Evolutionary conservation across 768 basidiomycete species (phyloP).

Genomic region (Agrocybe chaxingu): DNA sequence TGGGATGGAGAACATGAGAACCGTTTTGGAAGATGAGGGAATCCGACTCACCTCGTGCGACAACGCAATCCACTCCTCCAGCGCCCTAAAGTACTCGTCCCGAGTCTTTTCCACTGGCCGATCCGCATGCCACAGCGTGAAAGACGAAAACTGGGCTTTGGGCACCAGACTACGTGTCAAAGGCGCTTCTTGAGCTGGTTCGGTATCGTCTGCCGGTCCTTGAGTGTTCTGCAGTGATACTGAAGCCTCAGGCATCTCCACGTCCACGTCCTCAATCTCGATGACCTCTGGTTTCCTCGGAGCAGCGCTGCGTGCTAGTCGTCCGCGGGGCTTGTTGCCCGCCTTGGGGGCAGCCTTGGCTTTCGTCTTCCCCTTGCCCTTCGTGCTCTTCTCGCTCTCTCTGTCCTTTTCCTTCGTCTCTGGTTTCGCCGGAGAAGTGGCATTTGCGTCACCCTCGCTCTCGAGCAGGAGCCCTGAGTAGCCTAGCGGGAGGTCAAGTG

Average conservation of each 20-base stretch:
- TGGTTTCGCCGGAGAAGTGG: constrained; percentile 6
- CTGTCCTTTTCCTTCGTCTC: constrained; percentile 5
- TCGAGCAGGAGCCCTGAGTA: constrained; percentile 66
- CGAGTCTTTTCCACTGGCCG: constrained; percentile 61
- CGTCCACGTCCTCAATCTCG: constrained; percentile 22
- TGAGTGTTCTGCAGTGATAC: neutral
- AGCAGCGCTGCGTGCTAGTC: constrained; percentile 23
- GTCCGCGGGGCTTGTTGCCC: constrained; percentile 21
- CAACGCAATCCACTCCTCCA: constrained; percentile 70
- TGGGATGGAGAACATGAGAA: constrained; percentile 1
- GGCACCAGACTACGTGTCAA: constrained; percentile 38
- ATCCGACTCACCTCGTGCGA: constrained; percentile 51
- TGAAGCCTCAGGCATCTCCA: constrained; percentile 13
- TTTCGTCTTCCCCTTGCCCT: constrained; percentile 14
- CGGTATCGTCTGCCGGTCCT: neutral
- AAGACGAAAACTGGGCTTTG: constrained; percentile 54
- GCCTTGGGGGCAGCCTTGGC: constrained; percentile 9
- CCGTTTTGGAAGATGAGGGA: neutral
- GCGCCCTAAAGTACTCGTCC: constrained; percentile 68
- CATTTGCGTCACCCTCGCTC: constrained; percentile 17
- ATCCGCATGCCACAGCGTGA: constrained; percentile 79
- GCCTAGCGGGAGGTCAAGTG: constrained; percentile 58
- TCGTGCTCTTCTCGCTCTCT: constrained; percentile 8
- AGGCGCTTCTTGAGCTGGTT: constrained; percentile 12
- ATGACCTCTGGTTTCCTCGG: constrained; percentile 22